These are phyloP conservation scores for Rhizophagus prolifer DNA, from an alignment of 192 early-diverging fungal species.

Conservation along the genomic window DNA sequence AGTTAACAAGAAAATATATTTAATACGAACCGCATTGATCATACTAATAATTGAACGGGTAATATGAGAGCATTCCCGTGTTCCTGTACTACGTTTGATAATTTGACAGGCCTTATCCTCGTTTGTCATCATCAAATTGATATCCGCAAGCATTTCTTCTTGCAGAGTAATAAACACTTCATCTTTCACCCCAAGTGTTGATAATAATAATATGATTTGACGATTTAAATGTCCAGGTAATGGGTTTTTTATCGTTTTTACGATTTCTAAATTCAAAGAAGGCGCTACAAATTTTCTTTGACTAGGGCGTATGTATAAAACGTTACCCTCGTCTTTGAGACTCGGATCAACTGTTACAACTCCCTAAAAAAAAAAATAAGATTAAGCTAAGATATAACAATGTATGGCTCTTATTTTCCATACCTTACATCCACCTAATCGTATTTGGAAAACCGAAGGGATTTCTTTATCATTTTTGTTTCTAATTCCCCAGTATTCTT, in stretches of 20 bases:
- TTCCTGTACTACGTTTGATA: neutral
- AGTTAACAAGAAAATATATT: neutral
- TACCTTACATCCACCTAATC: slow-evolving; percentile 62
- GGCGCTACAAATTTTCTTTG: slow-evolving; percentile 60
- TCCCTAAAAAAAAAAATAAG: slow-evolving; percentile 31
- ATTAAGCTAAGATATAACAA: no score
- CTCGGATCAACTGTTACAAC: slow-evolving; percentile 43
- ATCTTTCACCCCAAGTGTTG: slow-evolving; percentile 55
- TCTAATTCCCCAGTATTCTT: slow-evolving; percentile 34
- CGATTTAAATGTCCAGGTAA: slow-evolving; percentile 59
- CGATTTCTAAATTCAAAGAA: slow-evolving; percentile 55
- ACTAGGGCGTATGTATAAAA: slow-evolving; percentile 53
- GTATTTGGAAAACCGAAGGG: slow-evolving; percentile 70
- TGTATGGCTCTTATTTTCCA: neutral
- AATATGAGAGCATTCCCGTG: slow-evolving; percentile 6
- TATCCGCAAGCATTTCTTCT: neutral
- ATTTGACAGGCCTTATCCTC: neutral
- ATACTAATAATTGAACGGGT: neutral
- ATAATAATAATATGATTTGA: slow-evolving; percentile 62
- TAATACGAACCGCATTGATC: neutral
- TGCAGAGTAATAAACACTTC: slow-evolving; percentile 17
- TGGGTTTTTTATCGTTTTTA: slow-evolving; percentile 44
- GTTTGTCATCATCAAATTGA: slow-evolving; percentile 8
- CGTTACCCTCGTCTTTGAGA: slow-evolving; percentile 20
- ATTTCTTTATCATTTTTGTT: slow-evolving; percentile 35